Percentiles rank a stretch among this genome's conserved stretches.
phyloP scores from a whole-genome alignment of 106 monocot genomes.

The Allium cepa region DNA sequence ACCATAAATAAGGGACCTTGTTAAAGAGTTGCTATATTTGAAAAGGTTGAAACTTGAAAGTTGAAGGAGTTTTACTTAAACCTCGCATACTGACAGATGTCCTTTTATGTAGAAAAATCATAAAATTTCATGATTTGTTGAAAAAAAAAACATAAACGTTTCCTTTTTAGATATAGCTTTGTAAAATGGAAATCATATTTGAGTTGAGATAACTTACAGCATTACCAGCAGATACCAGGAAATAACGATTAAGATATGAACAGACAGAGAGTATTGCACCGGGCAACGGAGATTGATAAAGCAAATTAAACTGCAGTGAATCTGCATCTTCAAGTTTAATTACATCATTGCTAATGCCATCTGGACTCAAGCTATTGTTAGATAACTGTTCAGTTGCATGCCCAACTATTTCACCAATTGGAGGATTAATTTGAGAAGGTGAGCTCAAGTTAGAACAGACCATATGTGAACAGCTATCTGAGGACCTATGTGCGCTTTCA shows the following conservation, averaged over 20 bases:
- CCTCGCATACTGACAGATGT: too few relatives aligned
- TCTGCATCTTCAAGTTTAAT: constrained; percentile 39
- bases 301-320: constrained; percentile 29
- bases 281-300: constrained; percentile 31
- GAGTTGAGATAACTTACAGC: constrained; percentile 39
- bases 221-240: constrained; percentile 88
- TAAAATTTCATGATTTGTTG: neutral
- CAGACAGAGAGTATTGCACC: constrained; percentile 79
- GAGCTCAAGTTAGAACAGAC: constrained; percentile 23
- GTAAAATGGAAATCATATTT: too few relatives aligned
- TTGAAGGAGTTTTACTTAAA: too few relatives aligned
- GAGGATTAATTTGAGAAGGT: constrained; percentile 36
- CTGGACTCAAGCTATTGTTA: constrained; percentile 43
- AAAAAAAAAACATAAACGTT: neutral
- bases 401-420: constrained; percentile 43
- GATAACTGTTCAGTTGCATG: constrained; percentile 55
- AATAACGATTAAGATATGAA: constrained; percentile 63
- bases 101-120: too few relatives aligned
- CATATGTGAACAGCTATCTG: constrained; percentile 25
- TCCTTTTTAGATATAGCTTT: too few relatives aligned
- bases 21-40: too few relatives aligned
- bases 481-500: constrained; percentile 32
- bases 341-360: constrained; percentile 32
- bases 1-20: too few relatives aligned
- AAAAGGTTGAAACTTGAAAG: too few relatives aligned